These are phyloP conservation scores for Rhodotorula paludigena DNA, from an alignment of 768 basidiomycete genomes.

Conservation along the genomic window DNA sequence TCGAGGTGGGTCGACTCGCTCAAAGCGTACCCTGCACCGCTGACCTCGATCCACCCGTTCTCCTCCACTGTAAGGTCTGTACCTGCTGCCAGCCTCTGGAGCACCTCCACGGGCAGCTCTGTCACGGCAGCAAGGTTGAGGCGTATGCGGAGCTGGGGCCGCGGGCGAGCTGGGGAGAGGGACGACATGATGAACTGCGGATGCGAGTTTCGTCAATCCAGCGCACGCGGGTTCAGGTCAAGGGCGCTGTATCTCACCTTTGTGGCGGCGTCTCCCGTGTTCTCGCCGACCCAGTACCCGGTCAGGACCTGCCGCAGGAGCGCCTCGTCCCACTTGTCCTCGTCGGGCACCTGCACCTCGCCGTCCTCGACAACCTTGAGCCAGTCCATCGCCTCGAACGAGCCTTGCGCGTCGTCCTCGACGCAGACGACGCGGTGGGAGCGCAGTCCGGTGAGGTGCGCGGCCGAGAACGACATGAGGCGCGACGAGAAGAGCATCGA, in stretches of 20 bases:
- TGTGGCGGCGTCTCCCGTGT: conserved; percentile 15
- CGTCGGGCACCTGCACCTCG: not conserved
- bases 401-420: not conserved
- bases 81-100: not conserved
- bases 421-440: conserved; percentile 12
- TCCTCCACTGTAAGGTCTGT: not conserved
- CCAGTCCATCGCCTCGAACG: conserved; percentile 18
- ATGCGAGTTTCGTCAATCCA: not conserved
- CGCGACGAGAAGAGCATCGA: conserved; percentile 26
- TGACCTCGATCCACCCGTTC: conserved; percentile 20
- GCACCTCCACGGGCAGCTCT: not conserved
- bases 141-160: conserved; percentile 4
- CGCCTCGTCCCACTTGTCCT: conserved; percentile 4
- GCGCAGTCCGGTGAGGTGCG: conserved; percentile 18
- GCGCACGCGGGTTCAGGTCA: not conserved
- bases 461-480: conserved; percentile 20
- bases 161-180: not conserved
- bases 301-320: not conserved
- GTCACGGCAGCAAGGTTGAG: conserved; percentile 24
- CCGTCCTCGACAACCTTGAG: not conserved
- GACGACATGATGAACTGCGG: conserved; percentile 19
- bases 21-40: conserved; percentile 8
- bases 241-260: conserved; percentile 3
- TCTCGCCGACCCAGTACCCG: conserved; percentile 16
- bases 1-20: conserved; percentile 23